phyloP scores from a whole-genome alignment of 345 rosid genomes.

The Salix udensis region DNA sequence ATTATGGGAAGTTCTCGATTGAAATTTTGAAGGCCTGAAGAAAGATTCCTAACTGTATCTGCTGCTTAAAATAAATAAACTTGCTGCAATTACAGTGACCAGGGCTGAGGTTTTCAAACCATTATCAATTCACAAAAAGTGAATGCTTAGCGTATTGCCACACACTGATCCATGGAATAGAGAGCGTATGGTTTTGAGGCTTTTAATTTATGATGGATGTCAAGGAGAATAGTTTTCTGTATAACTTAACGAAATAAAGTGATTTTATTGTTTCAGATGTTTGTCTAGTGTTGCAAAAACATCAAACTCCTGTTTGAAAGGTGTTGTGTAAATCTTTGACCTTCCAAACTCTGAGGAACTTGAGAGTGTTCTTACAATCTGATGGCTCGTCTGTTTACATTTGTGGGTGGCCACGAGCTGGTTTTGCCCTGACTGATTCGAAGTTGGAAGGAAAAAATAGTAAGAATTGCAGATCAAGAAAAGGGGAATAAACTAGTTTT shows the following conservation, averaged over 20 bases:
- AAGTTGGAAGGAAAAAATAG: not conserved
- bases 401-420: not conserved
- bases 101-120: slow-evolving; percentile 1
- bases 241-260: not conserved
- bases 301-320: not conserved
- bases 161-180: not conserved
- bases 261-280: not conserved
- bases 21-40: not conserved
- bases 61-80: slow-evolving; percentile 2
- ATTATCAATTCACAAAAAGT: not conserved
- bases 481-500: not conserved
- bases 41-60: not conserved
- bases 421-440: not conserved
- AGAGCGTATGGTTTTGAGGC: not conserved
- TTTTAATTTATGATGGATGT: not conserved
- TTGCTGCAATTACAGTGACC: slow-evolving; percentile 4
- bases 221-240: not conserved
- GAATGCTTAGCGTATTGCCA: not conserved
- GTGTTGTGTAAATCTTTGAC: not conserved
- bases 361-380: not conserved
- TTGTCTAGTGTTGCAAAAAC: not conserved
- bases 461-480: not conserved
- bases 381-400: not conserved
- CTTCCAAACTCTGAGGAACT: not conserved
- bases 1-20: not conserved